Conservation (phyloP, 1,139 yeast species). For the Barnettozyma hawaiiensis region DNA sequence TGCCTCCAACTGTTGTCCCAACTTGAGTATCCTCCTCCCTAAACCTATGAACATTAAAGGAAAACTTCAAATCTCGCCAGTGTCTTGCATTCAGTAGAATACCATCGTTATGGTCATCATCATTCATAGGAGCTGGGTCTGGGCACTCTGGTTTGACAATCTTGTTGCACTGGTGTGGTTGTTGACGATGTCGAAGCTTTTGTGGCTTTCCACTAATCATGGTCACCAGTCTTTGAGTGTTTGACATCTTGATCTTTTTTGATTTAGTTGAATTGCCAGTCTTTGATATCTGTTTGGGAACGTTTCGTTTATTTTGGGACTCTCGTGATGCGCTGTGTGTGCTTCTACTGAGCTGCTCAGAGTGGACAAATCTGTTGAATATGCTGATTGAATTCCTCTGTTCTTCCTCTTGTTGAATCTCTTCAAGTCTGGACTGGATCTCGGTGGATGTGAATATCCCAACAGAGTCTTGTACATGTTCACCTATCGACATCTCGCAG, state of each 20-base stretch:
- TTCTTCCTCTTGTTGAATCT: slow-evolving; percentile 14
- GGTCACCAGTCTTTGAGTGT: neutral
- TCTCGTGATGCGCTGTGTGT: neutral
- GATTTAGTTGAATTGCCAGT: neutral
- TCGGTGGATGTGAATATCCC: slow-evolving; percentile 22
- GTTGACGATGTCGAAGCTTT: slow-evolving; percentile 1
- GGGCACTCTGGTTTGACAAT: neutral
- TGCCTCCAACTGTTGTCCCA: neutral
- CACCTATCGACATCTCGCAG: neutral
- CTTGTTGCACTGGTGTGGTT: too few species aligned
- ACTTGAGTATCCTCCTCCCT: neutral
- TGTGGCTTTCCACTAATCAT: neutral
- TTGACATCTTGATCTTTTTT: neutral
- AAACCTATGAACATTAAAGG: neutral
- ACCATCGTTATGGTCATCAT: neutral
- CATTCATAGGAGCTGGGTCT: neutral
- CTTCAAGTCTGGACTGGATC: slow-evolving; percentile 21
- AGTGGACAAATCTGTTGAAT: slow-evolving; percentile 7
- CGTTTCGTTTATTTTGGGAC: neutral
- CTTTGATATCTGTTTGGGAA: neutral
- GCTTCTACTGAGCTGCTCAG: too few species aligned
- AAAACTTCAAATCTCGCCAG: neutral
- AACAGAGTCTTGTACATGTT: neutral
- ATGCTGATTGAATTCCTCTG: neutral
- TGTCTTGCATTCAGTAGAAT: neutral